Conservation (phyloP, 306 rosid species). For the Rosa chinensis region DNA sequence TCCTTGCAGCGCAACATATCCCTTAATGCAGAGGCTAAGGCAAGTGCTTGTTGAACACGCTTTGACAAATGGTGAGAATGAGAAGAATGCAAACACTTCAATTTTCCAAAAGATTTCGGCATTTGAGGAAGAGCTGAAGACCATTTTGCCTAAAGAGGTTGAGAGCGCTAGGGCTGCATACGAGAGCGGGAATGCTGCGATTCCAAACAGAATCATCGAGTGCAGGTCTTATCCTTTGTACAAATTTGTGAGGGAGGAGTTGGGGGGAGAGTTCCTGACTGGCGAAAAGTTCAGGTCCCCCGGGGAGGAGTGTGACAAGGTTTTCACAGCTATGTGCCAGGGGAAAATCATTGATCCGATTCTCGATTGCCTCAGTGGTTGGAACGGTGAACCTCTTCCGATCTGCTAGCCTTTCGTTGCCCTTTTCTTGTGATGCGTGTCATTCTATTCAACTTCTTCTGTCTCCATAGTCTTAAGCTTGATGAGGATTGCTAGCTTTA, state of each 20-base stretch:
- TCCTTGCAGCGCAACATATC: conserved; percentile 72
- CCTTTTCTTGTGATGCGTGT: not conserved
- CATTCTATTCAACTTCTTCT: not conserved
- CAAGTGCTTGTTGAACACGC: conserved; percentile 79
- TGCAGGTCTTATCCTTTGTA: conserved; percentile 87
- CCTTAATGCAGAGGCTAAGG: conserved; percentile 82
- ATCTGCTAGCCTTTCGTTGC: conserved; percentile 37
- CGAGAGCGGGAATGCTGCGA: conserved; percentile 48
- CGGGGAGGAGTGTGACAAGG: conserved; percentile 77
- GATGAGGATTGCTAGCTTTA: conserved; percentile 11
- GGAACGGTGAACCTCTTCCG: conserved; percentile 92
- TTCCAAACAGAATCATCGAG: conserved; percentile 62
- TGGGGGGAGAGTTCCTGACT: conserved; percentile 53
- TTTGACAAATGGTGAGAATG: conserved; percentile 48
- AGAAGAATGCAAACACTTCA: conserved; percentile 62
- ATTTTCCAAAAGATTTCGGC: conserved; percentile 76
- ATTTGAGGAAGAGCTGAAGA: conserved; percentile 72
- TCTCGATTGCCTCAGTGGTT: conserved; percentile 63
- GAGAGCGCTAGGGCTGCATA: conserved; percentile 53
- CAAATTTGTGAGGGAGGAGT: conserved; percentile 72
- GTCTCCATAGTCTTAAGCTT: not conserved
- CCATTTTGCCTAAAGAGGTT: conserved; percentile 72
- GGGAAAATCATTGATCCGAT: conserved; percentile 83
- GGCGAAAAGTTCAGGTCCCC: conserved; percentile 74
- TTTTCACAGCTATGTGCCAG: conserved; percentile 74